Evolutionary conservation across 192 early-diverging fungal genomes (phyloP).

Genomic region (Umbelopsis sp.): DNA sequence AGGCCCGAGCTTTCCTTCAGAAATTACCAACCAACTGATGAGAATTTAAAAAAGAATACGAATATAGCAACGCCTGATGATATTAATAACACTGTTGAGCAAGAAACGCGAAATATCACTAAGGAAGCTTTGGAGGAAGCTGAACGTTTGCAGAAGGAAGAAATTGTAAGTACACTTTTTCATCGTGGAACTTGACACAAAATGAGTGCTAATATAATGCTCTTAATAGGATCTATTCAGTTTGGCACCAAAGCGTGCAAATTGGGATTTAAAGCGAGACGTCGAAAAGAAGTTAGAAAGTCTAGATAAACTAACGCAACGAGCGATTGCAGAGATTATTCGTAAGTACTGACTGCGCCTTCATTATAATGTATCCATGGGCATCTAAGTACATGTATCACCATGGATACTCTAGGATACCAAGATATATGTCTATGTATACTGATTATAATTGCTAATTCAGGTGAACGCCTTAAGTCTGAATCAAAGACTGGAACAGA

Average conservation of each 20-base stretch:
- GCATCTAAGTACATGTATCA: background rate
- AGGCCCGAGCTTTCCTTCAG: constrained; percentile 44
- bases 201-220: background rate
- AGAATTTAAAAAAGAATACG: constrained; percentile 43
- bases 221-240: constrained; percentile 70
- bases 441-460: background rate
- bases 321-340: constrained; percentile 76
- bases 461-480: constrained; percentile 31
- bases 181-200: background rate
- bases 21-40: constrained; percentile 55
- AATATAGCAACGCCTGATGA: constrained; percentile 49
- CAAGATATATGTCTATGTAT: too few species aligned
- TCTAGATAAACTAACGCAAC: constrained; percentile 71
- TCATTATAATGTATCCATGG: background rate
- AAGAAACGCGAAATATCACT: constrained; percentile 50
- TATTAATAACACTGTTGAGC: constrained; percentile 55
- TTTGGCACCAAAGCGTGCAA: constrained; percentile 83
- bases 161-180: constrained; percentile 52
- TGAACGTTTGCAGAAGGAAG: constrained; percentile 54
- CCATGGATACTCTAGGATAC: background rate
- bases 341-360: constrained; percentile 46
- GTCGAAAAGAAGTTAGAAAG: constrained; percentile 74
- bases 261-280: constrained; percentile 91
- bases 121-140: constrained; percentile 55
- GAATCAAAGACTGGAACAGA: constrained; percentile 25